phyloP scores from a whole-genome alignment of 2,329 filamentous ascomycete genomes.

The Trichoderma afroharzianum region DNA sequence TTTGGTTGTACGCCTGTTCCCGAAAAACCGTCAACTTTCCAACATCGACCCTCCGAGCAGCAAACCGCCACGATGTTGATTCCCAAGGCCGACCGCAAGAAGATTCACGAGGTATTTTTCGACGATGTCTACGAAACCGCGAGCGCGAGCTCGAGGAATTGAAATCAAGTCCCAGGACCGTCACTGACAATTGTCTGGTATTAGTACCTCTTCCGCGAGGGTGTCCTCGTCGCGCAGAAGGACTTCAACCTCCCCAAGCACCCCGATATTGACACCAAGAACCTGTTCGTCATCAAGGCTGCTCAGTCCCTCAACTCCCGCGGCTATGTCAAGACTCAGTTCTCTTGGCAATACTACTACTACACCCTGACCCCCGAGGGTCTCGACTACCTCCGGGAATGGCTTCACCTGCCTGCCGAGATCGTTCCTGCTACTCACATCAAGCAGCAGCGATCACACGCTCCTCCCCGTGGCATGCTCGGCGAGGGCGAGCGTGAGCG shows the following conservation, averaged over 20 bases:
- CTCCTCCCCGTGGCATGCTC: slow-evolving; percentile 98
- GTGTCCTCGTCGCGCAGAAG: slow-evolving; percentile 96
- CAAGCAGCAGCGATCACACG: slow-evolving; percentile 99
- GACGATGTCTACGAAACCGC: slow-evolving; percentile 3
- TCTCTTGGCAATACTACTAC: slow-evolving; percentile 99
- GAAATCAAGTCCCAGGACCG: slow-evolving; percentile 13
- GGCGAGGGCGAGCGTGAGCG: slow-evolving; percentile 79
- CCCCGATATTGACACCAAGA: slow-evolving; percentile 98
- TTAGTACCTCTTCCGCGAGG: slow-evolving; percentile 92
- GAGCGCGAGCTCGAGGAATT: slow-evolving; percentile 5
- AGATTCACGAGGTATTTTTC: slow-evolving; percentile 78
- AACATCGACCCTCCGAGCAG: slow-evolving; percentile 48
- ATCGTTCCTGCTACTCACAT: slow-evolving; percentile 99
- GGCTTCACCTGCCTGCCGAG: slow-evolving; percentile 99
- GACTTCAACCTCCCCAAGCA: slow-evolving; percentile 99
- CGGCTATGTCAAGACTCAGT: slow-evolving; percentile 99
- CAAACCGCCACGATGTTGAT: slow-evolving; percentile 81
- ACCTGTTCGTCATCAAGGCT: slow-evolving; percentile 99
- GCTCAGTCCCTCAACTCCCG: slow-evolving; percentile 97
- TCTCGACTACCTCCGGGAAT: slow-evolving; percentile 99
- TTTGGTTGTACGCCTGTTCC: slow-evolving; percentile 28
- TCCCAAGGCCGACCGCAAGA: slow-evolving; percentile 99
- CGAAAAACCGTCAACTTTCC: slow-evolving; percentile 41
- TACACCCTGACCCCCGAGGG: slow-evolving; percentile 99
- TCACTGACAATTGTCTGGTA: slow-evolving; percentile 26